Conservation (phyloP, 2,329 filamentous ascomycete species). For the Karstenula rhodostoma region DNA sequence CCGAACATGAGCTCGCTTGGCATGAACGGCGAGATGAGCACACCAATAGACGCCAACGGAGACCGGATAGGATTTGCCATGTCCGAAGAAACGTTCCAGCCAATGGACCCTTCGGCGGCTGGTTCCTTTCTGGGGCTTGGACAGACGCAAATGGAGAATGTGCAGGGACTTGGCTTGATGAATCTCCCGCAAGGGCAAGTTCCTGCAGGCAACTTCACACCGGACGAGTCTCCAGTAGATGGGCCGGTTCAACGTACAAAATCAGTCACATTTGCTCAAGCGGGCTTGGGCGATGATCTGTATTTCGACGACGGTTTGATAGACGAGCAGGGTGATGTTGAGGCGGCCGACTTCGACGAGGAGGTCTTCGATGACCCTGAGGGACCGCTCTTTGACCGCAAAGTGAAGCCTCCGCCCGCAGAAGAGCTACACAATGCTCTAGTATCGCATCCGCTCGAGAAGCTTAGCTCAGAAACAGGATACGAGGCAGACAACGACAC, state of each 20-base stretch:
- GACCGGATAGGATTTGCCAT: conserved; percentile 45
- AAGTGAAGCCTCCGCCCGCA: conserved; percentile 31
- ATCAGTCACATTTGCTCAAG: conserved; percentile 17
- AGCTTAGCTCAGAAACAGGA: conserved; percentile 32
- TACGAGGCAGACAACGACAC: conserved; percentile 47
- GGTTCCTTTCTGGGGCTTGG: conserved; percentile 11
- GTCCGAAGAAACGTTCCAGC: conserved; percentile 36
- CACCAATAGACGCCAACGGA: conserved; percentile 40
- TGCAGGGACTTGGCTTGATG: conserved; percentile 29
- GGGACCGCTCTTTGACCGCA: conserved; percentile 60
- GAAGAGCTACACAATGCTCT: conserved; percentile 27
- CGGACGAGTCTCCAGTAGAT: conserved; percentile 20
- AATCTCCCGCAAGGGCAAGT: conserved; percentile 21
- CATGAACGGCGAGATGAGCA: conserved; percentile 34
- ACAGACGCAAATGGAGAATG: background rate
- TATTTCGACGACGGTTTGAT: conserved; percentile 74
- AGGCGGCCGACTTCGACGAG: conserved; percentile 72
- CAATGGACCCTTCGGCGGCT: conserved; percentile 22
- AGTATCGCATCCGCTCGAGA: conserved; percentile 26
- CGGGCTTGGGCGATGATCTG: conserved; percentile 61
- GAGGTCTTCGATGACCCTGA: conserved; percentile 71
- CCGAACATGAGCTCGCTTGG: conserved; percentile 30
- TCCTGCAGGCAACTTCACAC: conserved; percentile 18
- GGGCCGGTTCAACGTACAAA: conserved; percentile 12
- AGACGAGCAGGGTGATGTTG: conserved; percentile 59